Evolutionary conservation across 163 green algal species (phyloP).

Genomic region (Chlorella variabilis): DNA sequence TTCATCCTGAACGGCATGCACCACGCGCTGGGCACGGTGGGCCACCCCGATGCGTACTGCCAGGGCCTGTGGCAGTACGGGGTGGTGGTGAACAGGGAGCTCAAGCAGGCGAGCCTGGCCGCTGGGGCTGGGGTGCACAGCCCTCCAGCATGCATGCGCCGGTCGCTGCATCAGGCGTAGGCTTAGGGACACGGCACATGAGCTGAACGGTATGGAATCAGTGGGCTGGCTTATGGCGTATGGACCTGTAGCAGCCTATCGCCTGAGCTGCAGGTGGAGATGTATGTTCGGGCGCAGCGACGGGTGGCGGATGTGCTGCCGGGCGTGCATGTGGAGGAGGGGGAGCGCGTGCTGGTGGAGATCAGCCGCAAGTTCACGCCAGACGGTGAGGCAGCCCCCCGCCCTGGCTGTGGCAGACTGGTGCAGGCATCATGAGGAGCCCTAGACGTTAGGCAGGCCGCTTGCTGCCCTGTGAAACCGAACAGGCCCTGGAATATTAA

Average conservation of each 20-base stretch:
- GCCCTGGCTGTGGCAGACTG: too few species aligned
- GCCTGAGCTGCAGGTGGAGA: slow-evolving; percentile 44
- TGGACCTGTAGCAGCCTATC: too few species aligned
- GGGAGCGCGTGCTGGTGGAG: slow-evolving; percentile 51
- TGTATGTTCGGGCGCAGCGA: slow-evolving; percentile 23
- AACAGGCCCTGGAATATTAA: too few species aligned
- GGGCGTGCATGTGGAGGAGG: slow-evolving; percentile 23
- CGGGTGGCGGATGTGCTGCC: slow-evolving; percentile 22
- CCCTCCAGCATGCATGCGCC: too few species aligned
- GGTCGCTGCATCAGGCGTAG: too few species aligned
- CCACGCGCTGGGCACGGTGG: slow-evolving; percentile 48
- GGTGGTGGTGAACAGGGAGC: slow-evolving; percentile 17
- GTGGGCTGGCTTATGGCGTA: too few species aligned
- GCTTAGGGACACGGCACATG: too few species aligned
- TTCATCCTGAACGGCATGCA: slow-evolving; percentile 75
- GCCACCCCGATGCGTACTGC: slow-evolving; percentile 19
- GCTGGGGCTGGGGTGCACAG: too few species aligned
- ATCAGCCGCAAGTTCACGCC: slow-evolving; percentile 48
- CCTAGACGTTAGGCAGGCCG: too few species aligned
- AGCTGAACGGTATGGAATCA: too few species aligned
- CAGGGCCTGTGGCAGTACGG: slow-evolving; percentile 27
- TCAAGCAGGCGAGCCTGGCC: slow-evolving; percentile 6
- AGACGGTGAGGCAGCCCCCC: neutral
- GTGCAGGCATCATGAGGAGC: too few species aligned
- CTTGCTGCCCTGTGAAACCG: too few species aligned